Base-by-base conservation (phyloP, 202 grass and related monocot species). In the Dendrocalamus latiflorus region DNA sequence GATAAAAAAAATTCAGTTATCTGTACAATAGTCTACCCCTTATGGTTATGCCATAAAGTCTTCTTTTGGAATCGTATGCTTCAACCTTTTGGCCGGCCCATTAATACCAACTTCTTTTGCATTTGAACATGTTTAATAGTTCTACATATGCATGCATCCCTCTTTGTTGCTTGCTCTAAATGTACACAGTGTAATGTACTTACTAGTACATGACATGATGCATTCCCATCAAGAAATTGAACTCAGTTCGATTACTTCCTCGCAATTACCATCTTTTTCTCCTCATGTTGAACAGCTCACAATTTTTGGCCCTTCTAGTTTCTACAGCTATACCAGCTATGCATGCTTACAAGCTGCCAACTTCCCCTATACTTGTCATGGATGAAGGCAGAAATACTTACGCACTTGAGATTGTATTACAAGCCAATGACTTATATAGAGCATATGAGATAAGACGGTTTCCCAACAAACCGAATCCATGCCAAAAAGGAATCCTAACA, bases 261-360 rank as follows among this genome's bases (percentile, higher is more conserved):
- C 55, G 25, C 37, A 18, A 76, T 22, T 41, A 15, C 50, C 63
- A 59, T 81, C 37, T 0, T 51, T 17, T 39, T 67, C 11, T 66
- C 21, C 17, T 11, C 2, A 53, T 24, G 74, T 41, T 50, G 43
- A 86, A 77, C 88, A 89, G 78, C 88, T 82, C 72, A 86, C 78
- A 73, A 51, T n/a, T 20, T 76, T 83, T 86, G 79, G 83, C 63
- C 30, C 34, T 55, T 43, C 66, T 53, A 53, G 26, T 44, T 33
- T 21, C 55, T 48, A 77, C 77, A 75, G 68, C 61, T 44, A 26
- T 13, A 75, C 0, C 9, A 4, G 42, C 15, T 12, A 9, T 41
- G 44, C 4, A 28, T 71, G 57, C 55, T 12, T 54, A 67, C 59
- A 38, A 85, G 39, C 38, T 76, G 72, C 57, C 78, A 89, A 36